phyloP scores from a whole-genome alignment of 2,329 filamentous ascomycete genomes.

The Fusarium hostae region DNA sequence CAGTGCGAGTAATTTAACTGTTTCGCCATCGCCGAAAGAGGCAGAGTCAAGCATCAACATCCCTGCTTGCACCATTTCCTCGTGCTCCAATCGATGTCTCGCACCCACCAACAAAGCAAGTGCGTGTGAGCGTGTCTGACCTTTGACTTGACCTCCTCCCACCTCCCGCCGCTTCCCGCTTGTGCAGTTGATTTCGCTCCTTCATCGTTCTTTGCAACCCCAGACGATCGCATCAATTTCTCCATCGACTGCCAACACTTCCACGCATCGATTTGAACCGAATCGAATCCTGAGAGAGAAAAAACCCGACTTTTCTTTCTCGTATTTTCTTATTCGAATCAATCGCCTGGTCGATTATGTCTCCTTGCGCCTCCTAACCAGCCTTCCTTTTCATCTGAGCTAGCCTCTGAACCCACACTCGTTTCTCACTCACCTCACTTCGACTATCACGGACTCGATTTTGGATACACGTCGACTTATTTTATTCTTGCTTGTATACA shows the following conservation, averaged over 20 bases:
- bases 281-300: slow-evolving; percentile 20
- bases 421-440: slow-evolving; percentile 43
- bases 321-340: slow-evolving; percentile 32
- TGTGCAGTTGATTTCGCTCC: slow-evolving; percentile 32
- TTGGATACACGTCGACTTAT: slow-evolving; percentile 1
- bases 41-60: slow-evolving; percentile 29
- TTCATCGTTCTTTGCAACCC: slow-evolving; percentile 41
- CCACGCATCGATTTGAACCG: slow-evolving; percentile 18
- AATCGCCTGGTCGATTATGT: slow-evolving; percentile 52
- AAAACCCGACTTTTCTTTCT: slow-evolving; percentile 29
- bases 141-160: slow-evolving; percentile 34
- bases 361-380: slow-evolving; percentile 47
- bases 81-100: slow-evolving; percentile 39
- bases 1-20: slow-evolving; percentile 35
- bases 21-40: slow-evolving; percentile 43
- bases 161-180: slow-evolving; percentile 29
- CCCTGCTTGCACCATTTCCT: slow-evolving; percentile 38
- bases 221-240: slow-evolving; percentile 39
- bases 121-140: slow-evolving; percentile 4
- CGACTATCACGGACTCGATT: slow-evolving; percentile 24
- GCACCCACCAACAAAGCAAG: slow-evolving; percentile 30
- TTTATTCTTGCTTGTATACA: slow-evolving; percentile 2
- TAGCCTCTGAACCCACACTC: slow-evolving; percentile 61
- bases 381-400: slow-evolving; percentile 52
- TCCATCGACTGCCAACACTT: slow-evolving; percentile 26